phyloP scores from a whole-genome alignment of 345 rosid species.

The Aquilaria malaccensis region DNA sequence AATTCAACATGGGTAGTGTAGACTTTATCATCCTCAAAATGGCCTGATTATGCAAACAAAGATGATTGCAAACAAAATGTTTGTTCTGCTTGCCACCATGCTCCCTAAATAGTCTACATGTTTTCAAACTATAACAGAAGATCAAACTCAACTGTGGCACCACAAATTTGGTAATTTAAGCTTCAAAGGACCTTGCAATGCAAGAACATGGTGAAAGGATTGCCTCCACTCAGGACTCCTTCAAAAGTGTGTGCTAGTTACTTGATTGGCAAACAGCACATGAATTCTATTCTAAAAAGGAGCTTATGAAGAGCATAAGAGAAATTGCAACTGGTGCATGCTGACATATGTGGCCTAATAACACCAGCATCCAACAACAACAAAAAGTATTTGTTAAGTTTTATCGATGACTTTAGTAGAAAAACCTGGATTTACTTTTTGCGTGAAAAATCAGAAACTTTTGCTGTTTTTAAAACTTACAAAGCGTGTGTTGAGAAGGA shows the following conservation, averaged over 20 bases:
- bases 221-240: too few relatives aligned
- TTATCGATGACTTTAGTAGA: conserved; percentile 2
- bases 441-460: neutral
- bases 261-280: neutral
- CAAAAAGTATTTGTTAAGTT: neutral
- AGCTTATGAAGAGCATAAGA: neutral
- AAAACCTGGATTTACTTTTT: neutral
- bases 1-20: too few relatives aligned
- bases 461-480: neutral
- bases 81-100: too few relatives aligned
- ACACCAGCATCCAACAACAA: neutral
- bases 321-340: neutral
- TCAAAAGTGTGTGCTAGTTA: neutral
- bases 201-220: too few relatives aligned
- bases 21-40: too few relatives aligned
- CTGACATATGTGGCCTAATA: neutral
- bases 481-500: neutral
- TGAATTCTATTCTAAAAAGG: neutral
- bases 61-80: too few relatives aligned
- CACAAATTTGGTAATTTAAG: too few relatives aligned
- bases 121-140: too few relatives aligned
- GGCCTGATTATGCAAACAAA: too few relatives aligned
- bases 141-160: too few relatives aligned
- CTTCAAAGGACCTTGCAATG: too few relatives aligned
- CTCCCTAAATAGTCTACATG: too few relatives aligned